Conservation (phyloP, 768 basidiomycete species). For the Amanita rubescens region DNA sequence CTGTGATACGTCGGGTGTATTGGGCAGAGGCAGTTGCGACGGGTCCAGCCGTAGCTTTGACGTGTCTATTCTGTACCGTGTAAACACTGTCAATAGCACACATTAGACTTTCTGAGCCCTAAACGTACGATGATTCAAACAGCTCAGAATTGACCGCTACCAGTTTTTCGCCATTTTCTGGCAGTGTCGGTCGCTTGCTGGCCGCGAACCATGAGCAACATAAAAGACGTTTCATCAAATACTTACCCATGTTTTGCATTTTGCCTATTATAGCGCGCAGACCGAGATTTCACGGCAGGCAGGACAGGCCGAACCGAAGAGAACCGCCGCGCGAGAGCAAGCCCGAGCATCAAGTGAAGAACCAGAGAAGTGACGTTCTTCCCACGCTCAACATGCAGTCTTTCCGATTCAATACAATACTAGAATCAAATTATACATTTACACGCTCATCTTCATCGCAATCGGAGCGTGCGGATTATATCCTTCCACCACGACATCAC, state of each 20-base stretch:
- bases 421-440: too few relatives aligned
- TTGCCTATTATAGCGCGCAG: too few relatives aligned
- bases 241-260: too few relatives aligned
- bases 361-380: too few relatives aligned
- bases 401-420: too few relatives aligned
- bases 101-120: too few relatives aligned
- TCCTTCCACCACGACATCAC: conserved; percentile 83
- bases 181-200: neutral
- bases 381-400: too few relatives aligned
- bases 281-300: too few relatives aligned
- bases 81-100: neutral
- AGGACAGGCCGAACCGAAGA: neutral
- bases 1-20: neutral
- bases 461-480: conserved; percentile 81
- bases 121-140: neutral
- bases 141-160: too few relatives aligned
- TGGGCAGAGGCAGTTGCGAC: too few relatives aligned
- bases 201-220: neutral
- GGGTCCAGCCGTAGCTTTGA: too few relatives aligned
- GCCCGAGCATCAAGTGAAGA: neutral
- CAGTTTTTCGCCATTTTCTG: neutral
- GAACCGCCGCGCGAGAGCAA: neutral
- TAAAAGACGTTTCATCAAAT: too few relatives aligned
- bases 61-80: neutral
- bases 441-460: conserved; percentile 91